Conservation (phyloP, 768 basidiomycete species). For the Gyrodon lividus region DNA sequence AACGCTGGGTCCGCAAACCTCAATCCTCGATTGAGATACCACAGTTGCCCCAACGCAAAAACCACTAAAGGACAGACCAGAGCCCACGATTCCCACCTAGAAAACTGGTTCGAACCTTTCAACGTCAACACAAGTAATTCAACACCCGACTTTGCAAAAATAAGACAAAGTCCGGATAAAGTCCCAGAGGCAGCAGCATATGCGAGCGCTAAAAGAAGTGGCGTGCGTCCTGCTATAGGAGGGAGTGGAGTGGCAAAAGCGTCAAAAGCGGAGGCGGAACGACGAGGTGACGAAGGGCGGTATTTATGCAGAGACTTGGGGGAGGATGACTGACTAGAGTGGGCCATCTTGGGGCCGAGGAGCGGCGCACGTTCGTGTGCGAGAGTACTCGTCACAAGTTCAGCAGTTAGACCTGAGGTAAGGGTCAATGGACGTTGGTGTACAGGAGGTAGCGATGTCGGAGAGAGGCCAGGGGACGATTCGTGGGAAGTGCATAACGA, state of each 20-base stretch:
- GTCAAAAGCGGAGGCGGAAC: slow-evolving; percentile 25
- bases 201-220: slow-evolving; percentile 70
- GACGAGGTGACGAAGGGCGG: slow-evolving; percentile 27
- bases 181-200: slow-evolving; percentile 89
- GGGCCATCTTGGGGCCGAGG: slow-evolving; percentile 35
- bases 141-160: slow-evolving; percentile 93
- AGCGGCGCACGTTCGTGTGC: slow-evolving; percentile 57
- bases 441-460: slow-evolving; percentile 31
- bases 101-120: slow-evolving; percentile 75
- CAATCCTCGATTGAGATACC: slow-evolving; percentile 81
- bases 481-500: slow-evolving; percentile 22
- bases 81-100: slow-evolving; percentile 82
- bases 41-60: slow-evolving; percentile 79
- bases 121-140: slow-evolving; percentile 82
- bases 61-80: slow-evolving; percentile 67
- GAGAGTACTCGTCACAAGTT: slow-evolving; percentile 26
- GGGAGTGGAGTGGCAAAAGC: slow-evolving; percentile 13
- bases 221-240: slow-evolving; percentile 39
- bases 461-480: slow-evolving; percentile 37
- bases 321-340: slow-evolving; percentile 27
- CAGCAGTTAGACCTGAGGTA: slow-evolving; percentile 37
- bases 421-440: slow-evolving; percentile 33
- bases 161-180: slow-evolving; percentile 86
- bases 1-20: slow-evolving; percentile 81
- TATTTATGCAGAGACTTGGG: slow-evolving; percentile 28